A percentile compares a stretch with the other conserved stretches of the same genome.
Conservation (phyloP, 106 monocot species). For the Gastrodia elata region DNA sequence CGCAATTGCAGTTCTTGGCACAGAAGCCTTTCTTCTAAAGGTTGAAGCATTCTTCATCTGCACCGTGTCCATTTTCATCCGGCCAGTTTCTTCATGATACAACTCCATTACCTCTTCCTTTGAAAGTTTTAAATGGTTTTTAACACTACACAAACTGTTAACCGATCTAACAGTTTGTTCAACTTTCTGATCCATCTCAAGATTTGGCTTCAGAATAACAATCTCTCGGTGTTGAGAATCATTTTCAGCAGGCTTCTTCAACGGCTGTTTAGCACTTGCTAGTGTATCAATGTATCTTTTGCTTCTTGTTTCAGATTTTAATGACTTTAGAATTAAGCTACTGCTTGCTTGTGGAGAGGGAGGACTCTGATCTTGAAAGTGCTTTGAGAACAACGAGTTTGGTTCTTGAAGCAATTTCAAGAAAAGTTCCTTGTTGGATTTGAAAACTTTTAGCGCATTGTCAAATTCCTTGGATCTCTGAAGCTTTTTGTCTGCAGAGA, state of each 20-base stretch:
- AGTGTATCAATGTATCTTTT: conserved; percentile 6
- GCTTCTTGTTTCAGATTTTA: conserved; percentile 13
- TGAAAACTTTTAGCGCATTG: conserved; percentile 50
- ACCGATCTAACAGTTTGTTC: conserved; percentile 15
- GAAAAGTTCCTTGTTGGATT: conserved; percentile 49
- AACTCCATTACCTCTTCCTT: conserved; percentile 15
- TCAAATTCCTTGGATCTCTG: conserved; percentile 40
- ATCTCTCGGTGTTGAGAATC: conserved; percentile 27
- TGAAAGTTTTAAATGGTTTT: conserved; percentile 14
- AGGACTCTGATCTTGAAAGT: conserved; percentile 39
- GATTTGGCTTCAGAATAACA: conserved; percentile 69
- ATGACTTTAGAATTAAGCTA: conserved; percentile 46
- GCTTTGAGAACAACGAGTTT: conserved; percentile 50
- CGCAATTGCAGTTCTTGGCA: conserved; percentile 2
- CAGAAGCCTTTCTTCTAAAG: conserved; percentile 2
- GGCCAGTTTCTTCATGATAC: conserved; percentile 20
- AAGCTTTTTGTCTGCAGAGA: conserved; percentile 38
- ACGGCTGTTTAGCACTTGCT: conserved; percentile 4
- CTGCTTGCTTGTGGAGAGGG: conserved; percentile 25
- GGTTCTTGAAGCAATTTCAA: conserved; percentile 69
- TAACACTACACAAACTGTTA: conserved; percentile 6
- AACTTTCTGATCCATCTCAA: conserved; percentile 26
- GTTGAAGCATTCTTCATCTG: conserved; percentile 20
- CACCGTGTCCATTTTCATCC: conserved; percentile 17
- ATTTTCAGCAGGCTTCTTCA: conserved; percentile 18